Percentiles rank a stretch among this genome's conserved stretches.
Conservation (phyloP, 202 grass and related monocot species). For the Digitaria exilis region DNA sequence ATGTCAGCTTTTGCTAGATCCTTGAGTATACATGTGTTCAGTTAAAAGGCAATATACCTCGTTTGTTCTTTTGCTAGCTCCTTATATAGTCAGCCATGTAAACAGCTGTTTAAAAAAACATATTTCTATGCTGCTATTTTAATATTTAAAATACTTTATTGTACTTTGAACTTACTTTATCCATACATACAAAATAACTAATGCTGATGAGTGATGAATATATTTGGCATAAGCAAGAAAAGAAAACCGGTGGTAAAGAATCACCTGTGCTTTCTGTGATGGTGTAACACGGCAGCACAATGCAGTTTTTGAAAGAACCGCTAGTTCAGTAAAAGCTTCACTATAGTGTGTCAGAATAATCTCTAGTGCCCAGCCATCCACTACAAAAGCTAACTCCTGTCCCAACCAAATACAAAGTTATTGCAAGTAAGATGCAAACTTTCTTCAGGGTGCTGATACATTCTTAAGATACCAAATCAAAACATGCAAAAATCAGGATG, state of each 20-base stretch:
- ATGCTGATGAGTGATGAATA: slow-evolving; percentile 25
- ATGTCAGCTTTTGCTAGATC: not conserved
- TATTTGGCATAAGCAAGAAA: slow-evolving; percentile 23
- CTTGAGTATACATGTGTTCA: slow-evolving; percentile 1
- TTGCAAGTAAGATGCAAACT: slow-evolving; percentile 27
- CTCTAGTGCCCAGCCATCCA: slow-evolving; percentile 98
- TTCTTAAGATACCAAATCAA: slow-evolving; percentile 4
- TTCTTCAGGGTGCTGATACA: slow-evolving; percentile 21
- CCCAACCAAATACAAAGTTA: slow-evolving; percentile 38
- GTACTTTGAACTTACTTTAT: slow-evolving; percentile 20
- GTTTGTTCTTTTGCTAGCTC: not conserved
- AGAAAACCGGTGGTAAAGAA: slow-evolving; percentile 11
- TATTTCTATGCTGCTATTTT: not conserved
- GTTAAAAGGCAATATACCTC: not conserved
- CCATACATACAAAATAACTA: slow-evolving; percentile 22
- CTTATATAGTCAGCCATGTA: not conserved
- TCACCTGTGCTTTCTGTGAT: slow-evolving; percentile 96
- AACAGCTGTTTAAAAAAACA: not conserved
- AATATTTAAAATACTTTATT: not conserved
- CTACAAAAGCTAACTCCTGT: slow-evolving; percentile 96
- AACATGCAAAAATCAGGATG: not conserved
- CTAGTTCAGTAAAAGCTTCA: slow-evolving; percentile 82
- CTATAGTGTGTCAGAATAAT: slow-evolving; percentile 81
- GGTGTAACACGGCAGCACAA: slow-evolving; percentile 97
- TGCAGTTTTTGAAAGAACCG: slow-evolving; percentile 87